Evolutionary conservation across 2,329 filamentous ascomycete species (phyloP), one percentile per base, ranked within the genome.

Genomic region (Cyphellophora europaea): DNA sequence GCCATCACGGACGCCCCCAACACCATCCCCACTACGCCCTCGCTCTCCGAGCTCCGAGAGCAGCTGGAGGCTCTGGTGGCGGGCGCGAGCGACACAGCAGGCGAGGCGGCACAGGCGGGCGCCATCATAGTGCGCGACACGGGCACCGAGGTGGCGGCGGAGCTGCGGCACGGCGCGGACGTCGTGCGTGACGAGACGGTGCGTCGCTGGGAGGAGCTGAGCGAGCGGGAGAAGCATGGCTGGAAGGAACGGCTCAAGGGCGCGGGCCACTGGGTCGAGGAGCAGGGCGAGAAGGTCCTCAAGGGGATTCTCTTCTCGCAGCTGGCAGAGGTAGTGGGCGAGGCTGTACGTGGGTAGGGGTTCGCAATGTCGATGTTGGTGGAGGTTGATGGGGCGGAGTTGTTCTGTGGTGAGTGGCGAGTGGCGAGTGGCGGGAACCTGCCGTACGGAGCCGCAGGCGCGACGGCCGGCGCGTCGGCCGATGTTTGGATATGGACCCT

Each of bases 271-370:
- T 93, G 84, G 85, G 73, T 74, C n/a, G 77, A 79, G 53, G 69
- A 74, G 23, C 82, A 89, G 66, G 82, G 83, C 3, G 84, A 89
- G 63, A 69, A 67, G 6, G 73, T 91, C 18, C 71, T 93, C 47
- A 77, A 79, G 58, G 82, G 83, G 3, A 72, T 93, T 19, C 62
- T 93, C 43, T 93, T 93, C 59, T 74, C 77, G 13, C 73, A 86
- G 58, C 66, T 84, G 44, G 81, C 72, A 1, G 79, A 73, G 2
- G 61, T 68, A 33, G 73, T 82, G 11, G 72, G 75, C 11, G 21
- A 32, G 8, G 27, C 27, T 16, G 15, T 30, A 11, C 27, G 27
- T n/a, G n/a, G n/a, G n/a, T n/a, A n/a, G n/a, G n/a, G n/a, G n/a
- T n/a, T n/a, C n/a, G n/a, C n/a, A n/a, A n/a, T n/a, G n/a, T n/a